These are phyloP conservation scores for Ichthyophonus hoferi DNA, from an alignment of 208 protist genomes.

Conservation along the genomic window DNA sequence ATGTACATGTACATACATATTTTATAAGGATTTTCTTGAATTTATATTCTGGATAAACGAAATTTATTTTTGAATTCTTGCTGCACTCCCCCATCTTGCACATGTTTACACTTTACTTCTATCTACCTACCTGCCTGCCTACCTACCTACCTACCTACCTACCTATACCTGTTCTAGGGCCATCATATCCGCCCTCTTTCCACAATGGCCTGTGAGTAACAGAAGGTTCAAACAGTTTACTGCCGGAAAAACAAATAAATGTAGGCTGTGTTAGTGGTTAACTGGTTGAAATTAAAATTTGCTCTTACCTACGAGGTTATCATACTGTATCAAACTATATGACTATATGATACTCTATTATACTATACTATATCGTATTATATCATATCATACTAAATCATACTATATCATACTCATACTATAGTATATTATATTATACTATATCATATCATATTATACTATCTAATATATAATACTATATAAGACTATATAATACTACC, in stretches of 20 bases:
- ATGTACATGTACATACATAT: too few species aligned
- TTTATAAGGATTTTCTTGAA: too few species aligned
- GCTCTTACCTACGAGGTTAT: background rate
- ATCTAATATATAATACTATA: too few species aligned
- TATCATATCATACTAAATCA: background rate
- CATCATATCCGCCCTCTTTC: background rate
- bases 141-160: too few species aligned
- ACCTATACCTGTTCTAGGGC: too few species aligned
- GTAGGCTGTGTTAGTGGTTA: too few species aligned
- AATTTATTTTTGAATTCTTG: too few species aligned
- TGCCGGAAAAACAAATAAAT: conserved; percentile 10
- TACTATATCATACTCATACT: background rate
- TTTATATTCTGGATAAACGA: too few species aligned
- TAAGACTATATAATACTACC: background rate
- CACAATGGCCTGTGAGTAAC: background rate
- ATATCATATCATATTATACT: background rate
- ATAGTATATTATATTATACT: background rate
- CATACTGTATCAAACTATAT: background rate
- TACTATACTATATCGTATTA: background rate
- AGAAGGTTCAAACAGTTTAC: conserved; percentile 11
- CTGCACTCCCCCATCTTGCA: too few species aligned
- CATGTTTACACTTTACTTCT: too few species aligned
- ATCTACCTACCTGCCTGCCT: too few species aligned
- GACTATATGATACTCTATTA: background rate
- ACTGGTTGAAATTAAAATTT: too few species aligned